These are phyloP conservation scores for Scolecobasidium constrictum DNA, from an alignment of 2,329 filamentous ascomycete genomes.

Conservation along the genomic window DNA sequence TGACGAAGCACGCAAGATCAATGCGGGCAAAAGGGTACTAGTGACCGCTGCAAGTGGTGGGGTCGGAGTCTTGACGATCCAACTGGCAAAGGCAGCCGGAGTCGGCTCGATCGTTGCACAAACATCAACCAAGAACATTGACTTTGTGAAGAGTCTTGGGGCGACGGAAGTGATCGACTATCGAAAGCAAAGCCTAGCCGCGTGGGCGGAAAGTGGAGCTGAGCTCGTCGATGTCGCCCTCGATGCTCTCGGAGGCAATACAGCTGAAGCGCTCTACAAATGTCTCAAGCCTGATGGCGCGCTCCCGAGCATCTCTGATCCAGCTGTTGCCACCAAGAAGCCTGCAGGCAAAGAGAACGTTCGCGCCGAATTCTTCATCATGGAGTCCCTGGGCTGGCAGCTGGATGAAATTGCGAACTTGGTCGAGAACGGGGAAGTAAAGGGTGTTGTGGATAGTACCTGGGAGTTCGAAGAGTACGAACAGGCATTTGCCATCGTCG, in stretches of 20 bases:
- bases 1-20: not conserved
- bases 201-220: not conserved
- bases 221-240: slow-evolving; percentile 7
- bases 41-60: slow-evolving; percentile 29
- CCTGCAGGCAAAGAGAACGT: not conserved
- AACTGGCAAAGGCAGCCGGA: slow-evolving; percentile 26
- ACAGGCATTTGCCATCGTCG: slow-evolving; percentile 26
- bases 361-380: slow-evolving; percentile 6
- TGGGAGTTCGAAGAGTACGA: not conserved
- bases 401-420: slow-evolving; percentile 7
- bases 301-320: slow-evolving; percentile 6
- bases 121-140: slow-evolving; percentile 19
- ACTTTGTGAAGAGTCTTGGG: slow-evolving; percentile 21
- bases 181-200: slow-evolving; percentile 12
- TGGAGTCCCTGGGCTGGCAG: slow-evolving; percentile 8
- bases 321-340: not conserved
- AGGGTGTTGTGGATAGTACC: slow-evolving; percentile 8
- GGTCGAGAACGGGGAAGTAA: slow-evolving; percentile 7
- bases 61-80: slow-evolving; percentile 31
- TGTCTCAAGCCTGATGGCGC: slow-evolving; percentile 4
- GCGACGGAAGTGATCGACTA: slow-evolving; percentile 30
- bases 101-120: slow-evolving; percentile 27
- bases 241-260: slow-evolving; percentile 6
- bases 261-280: slow-evolving; percentile 3
- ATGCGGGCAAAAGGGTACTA: slow-evolving; percentile 21